Base-by-base conservation (phyloP, 179 eudicot species). In the Pouteria campechiana region DNA sequence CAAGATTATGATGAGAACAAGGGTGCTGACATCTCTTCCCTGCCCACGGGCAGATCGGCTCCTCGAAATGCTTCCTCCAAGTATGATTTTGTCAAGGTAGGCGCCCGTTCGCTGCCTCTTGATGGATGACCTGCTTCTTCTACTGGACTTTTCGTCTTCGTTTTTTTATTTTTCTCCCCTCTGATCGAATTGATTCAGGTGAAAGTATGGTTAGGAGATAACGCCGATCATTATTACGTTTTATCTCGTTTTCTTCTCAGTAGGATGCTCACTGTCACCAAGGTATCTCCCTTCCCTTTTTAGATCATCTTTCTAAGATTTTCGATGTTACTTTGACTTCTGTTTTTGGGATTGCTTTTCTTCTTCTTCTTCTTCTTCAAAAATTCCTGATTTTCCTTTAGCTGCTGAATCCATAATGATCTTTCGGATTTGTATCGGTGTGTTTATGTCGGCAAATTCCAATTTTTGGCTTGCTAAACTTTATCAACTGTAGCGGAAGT, bases 11-110 rank as follows among this genome's bases (percentile, higher is more conserved):
- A 38, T 11, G 7, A 25, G 18, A 16, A 13, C 18, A 18, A 25
- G 9, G 18, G 43, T 17, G 18, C 5, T 17, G 21, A 17, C 43
- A 18, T 7, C 31, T 3, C 22, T 24, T n/a, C 24, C n/a, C 16
- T 18, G 0, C 31, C 52, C 3, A 7, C 52, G 7, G 42, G 55
- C 31, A 69, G 80, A 32, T 68, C 81, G 65, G 58, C 88, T 37
- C 60, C 90, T 28, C 83, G 95, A 7, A 90, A 77, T 35, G 74
- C 82, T 50, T 90, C 98, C 29, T 90, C 98, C 31, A 90, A 90
- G 67, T 90, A 90, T 71, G 98, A 90, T 64, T 90, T 90, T 60
- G 96, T 86, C 45, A 90, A 90, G 98, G 98, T 90, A n/a, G n/a
- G n/a, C n/a, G n/a, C 45, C 13, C 6, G 17, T 11, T 14, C 28